phyloP scores from a whole-genome alignment of 106 monocot genomes.

The Posidonia australis region DNA sequence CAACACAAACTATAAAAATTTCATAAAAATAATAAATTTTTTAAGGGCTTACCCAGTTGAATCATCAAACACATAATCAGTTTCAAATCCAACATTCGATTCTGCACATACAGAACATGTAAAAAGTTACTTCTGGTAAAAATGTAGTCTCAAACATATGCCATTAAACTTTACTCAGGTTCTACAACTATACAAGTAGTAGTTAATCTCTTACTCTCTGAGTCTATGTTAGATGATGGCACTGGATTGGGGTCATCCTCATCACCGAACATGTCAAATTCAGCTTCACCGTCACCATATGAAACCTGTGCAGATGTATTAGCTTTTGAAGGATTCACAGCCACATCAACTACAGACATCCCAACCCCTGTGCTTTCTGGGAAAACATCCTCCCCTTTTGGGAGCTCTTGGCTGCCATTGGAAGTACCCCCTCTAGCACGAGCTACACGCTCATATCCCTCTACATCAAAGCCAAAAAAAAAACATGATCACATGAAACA shows the following conservation, averaged over 20 bases:
- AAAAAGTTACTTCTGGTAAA: background rate
- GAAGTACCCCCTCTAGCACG: constrained; percentile 32
- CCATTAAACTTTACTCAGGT: background rate
- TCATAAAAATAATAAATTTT: no score
- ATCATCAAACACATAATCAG: constrained; percentile 72
- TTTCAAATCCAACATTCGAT: constrained; percentile 26
- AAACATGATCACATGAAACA: no score
- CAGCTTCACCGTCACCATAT: constrained; percentile 34
- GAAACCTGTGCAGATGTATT: constrained; percentile 17
- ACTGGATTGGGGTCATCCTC: constrained; percentile 45
- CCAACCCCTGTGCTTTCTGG: constrained; percentile 13
- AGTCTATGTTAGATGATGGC: constrained; percentile 7
- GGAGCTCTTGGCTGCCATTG: background rate
- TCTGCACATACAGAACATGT: constrained; percentile 20
- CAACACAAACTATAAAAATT: no score
- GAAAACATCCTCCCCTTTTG: constrained; percentile 13
- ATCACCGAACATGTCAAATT: constrained; percentile 86
- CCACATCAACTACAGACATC: constrained; percentile 22
- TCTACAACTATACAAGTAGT: background rate
- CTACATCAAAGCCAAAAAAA: constrained; percentile 21
- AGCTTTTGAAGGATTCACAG: constrained; percentile 13
- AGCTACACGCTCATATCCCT: constrained; percentile 68
- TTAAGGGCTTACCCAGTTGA: constrained; percentile 56
- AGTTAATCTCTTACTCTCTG: constrained; percentile 27
- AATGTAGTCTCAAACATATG: background rate